Conservation (phyloP, 1,284 basidiomycete genomes). For the Caloboletus firmus region DNA sequence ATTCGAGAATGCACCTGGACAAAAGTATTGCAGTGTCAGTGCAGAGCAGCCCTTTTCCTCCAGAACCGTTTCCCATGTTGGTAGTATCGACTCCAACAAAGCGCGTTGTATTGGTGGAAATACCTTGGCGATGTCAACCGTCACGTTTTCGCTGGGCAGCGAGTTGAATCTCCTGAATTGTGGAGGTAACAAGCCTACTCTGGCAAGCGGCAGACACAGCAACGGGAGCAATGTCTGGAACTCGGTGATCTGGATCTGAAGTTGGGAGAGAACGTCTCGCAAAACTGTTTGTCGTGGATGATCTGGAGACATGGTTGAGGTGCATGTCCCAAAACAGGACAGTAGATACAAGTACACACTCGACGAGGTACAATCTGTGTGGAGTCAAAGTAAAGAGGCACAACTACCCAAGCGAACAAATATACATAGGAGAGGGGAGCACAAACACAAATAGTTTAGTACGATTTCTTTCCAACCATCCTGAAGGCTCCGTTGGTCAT, state of each 20-base stretch:
- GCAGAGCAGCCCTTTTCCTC: conserved; percentile 44
- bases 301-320: conserved; percentile 12
- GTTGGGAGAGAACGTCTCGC: conserved; percentile 47
- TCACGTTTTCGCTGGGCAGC: conserved; percentile 11
- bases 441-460: conserved; percentile 2
- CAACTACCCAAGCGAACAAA: neutral
- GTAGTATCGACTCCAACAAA: conserved; percentile 63
- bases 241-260: conserved; percentile 55
- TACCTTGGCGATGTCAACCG: conserved; percentile 41
- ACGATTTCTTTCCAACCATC: conserved; percentile 21
- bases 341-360: neutral
- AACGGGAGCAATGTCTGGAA: conserved; percentile 51
- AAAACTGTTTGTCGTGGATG: conserved; percentile 11
- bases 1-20: conserved; percentile 59
- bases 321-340: neutral
- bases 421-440: conserved; percentile 1
- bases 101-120: conserved; percentile 60
- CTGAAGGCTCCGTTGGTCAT: conserved; percentile 67
- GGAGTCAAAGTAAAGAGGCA: neutral
- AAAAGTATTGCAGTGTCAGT: conserved; percentile 66
- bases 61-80: conserved; percentile 67
- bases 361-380: neutral
- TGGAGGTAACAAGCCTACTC: conserved; percentile 58
- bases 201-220: conserved; percentile 57
- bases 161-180: conserved; percentile 43